Evolutionary conservation across 2,329 filamentous ascomycete genomes (phyloP), one percentile per base, ranked within the genome.

Genomic region (Diplodia seriata): DNA sequence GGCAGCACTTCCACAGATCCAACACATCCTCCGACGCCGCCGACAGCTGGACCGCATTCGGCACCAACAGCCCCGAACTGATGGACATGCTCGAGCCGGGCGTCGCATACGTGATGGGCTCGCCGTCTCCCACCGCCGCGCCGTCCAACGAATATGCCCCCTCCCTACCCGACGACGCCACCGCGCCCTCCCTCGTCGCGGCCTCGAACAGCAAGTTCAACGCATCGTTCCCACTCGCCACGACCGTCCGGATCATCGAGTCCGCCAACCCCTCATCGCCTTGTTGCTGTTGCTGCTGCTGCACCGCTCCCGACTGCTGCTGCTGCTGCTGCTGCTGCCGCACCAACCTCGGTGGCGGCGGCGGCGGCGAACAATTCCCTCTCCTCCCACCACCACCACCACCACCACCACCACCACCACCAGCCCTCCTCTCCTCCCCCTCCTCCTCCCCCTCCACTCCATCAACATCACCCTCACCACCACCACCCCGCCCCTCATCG

Each of bases 211-310:
- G 76, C 20, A 86, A 76, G 59, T 84, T 84, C 43, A 86, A 71
- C 5, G 84, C 84, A 76, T 86, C 84, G 63, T 84, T 85, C 12
- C 83, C 83, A 68, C 82, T 85, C 0, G 84, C 84, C 3, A 86
- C 84, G 9, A 86, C 82, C 0, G 80, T 83, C 56, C 81, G 75
- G 74, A 84, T 81, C 23, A 84, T 79, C 0, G 79, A 80, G 63
- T 78, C 74, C 15, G 77, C 76, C 14, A 81, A 72, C 43, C 76
- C 74, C 14, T 9, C 61, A 38, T 68, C 61, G 5, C 55, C 59
- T 14, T 40, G 36, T 6, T 47, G 59, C 23, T 18, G 56, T 73
- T 12, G 26, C 26, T 26, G 31, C 7, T 33, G 31, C 31, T 33
- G 31, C 31, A 33, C 31, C 31, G 31, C 31, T 33, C 31, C 31